Conservation (phyloP, 306 rosid species). For the Mimosa pudica region DNA sequence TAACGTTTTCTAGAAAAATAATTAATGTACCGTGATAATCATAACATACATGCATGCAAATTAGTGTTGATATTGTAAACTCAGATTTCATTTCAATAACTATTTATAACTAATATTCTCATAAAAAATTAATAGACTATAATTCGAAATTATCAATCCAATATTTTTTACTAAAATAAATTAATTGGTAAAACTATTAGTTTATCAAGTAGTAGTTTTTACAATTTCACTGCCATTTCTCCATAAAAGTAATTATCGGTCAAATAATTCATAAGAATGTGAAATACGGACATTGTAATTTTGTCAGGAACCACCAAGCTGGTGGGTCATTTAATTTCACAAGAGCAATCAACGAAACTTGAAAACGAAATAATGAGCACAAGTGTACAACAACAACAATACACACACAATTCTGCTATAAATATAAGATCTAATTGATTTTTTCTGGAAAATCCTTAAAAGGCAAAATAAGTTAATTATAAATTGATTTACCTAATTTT, state of each 20-base stretch:
- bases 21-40: too few relatives aligned
- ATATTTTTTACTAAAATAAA: too few relatives aligned
- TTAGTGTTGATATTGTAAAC: too few relatives aligned
- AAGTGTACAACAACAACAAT: too few relatives aligned
- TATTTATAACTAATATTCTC: neutral
- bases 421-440: too few relatives aligned
- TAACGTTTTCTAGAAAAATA: too few relatives aligned
- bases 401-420: too few relatives aligned
- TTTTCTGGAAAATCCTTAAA: too few relatives aligned
- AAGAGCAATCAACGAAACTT: neutral
- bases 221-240: neutral
- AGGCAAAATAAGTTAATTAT: too few relatives aligned
- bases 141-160: neutral
- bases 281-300: neutral
- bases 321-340: neutral
- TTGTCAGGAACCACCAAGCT: neutral
- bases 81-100: neutral
- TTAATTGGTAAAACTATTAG: neutral
- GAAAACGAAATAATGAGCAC: neutral
- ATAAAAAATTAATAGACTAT: too few relatives aligned
- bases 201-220: too few relatives aligned
- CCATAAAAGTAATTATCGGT: neutral
- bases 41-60: neutral
- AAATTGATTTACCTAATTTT: too few relatives aligned
- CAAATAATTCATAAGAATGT: neutral